Conservation (phyloP, 176 grass and related monocot species). For the Triticum dicoccoides region DNA sequence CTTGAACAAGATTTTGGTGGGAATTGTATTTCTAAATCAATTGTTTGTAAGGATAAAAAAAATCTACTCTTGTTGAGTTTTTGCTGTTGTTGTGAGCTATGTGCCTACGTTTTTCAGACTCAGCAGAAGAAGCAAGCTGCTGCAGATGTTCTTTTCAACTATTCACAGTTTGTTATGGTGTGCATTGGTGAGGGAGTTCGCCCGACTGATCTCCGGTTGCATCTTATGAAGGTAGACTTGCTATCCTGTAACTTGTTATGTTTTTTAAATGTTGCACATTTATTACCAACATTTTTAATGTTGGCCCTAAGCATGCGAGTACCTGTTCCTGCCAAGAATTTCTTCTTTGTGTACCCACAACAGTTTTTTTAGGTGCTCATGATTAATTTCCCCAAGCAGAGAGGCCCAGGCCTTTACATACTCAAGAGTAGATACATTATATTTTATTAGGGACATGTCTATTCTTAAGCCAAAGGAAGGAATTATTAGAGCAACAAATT, state of each 20-base stretch:
- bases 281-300: neutral
- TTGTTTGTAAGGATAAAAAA: neutral
- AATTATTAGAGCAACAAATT: neutral
- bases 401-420: neutral
- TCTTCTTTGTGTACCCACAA: neutral
- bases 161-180: constrained; percentile 91
- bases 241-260: neutral
- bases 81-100: constrained; percentile 23
- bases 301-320: neutral
- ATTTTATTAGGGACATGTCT: neutral
- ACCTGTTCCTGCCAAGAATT: neutral
- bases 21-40: neutral
- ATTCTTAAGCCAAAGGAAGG: neutral
- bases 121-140: constrained; percentile 85
- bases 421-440: neutral
- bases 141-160: constrained; percentile 80
- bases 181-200: constrained; percentile 91
- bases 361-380: neutral
- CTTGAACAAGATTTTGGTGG: neutral
- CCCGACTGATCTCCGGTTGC: constrained; percentile 84
- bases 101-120: constrained; percentile 50
- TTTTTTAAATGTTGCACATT: constrained; percentile 4
- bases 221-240: constrained; percentile 86
- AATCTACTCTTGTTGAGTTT: neutral
- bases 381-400: neutral